Conservation (phyloP, 805 yeast genomes). For the Metschnikowia baotianmanensis region DNA sequence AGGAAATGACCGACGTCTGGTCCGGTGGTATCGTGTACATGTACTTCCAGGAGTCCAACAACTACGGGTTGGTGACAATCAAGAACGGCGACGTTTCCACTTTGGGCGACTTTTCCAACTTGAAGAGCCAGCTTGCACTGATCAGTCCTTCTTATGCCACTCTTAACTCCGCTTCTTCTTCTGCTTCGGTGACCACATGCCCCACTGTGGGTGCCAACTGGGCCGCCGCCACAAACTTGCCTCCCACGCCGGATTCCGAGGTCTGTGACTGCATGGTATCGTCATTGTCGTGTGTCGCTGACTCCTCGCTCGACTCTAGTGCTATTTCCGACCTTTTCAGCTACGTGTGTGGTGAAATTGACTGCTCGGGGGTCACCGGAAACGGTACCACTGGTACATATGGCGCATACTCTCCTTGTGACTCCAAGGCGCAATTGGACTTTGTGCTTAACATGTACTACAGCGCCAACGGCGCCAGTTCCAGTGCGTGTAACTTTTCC, state of each 20-base stretch:
- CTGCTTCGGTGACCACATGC: constrained; percentile 48
- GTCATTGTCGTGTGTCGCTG: constrained; percentile 60
- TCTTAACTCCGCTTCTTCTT: constrained; percentile 20
- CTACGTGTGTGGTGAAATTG: constrained; percentile 54
- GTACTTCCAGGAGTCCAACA: constrained; percentile 82
- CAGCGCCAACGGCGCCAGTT: constrained; percentile 15
- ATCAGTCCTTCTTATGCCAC: constrained; percentile 47
- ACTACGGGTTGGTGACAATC: constrained; percentile 75
- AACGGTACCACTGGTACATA: constrained; percentile 66
- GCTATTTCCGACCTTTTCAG: constrained; percentile 62
- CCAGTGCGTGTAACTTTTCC: constrained; percentile 19
- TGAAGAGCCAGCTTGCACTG: constrained; percentile 20
- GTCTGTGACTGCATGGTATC: constrained; percentile 62
- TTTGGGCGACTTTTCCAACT: constrained; percentile 51
- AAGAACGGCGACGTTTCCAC: constrained; percentile 52
- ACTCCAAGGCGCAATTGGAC: constrained; percentile 60
- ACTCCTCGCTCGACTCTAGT: constrained; percentile 47
- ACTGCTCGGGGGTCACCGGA: constrained; percentile 60
- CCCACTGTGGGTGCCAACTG: constrained; percentile 57
- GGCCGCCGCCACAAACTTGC: constrained; percentile 65
- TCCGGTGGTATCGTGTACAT: constrained; percentile 93
- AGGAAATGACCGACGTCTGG: constrained; percentile 84
- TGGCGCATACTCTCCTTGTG: constrained; percentile 74
- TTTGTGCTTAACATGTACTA: constrained; percentile 66
- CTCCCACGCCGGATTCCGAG: constrained; percentile 72